These are phyloP conservation scores for Penicillium psychrosexuale DNA, from an alignment of 2,329 filamentous ascomycete genomes.

Conservation along the genomic window DNA sequence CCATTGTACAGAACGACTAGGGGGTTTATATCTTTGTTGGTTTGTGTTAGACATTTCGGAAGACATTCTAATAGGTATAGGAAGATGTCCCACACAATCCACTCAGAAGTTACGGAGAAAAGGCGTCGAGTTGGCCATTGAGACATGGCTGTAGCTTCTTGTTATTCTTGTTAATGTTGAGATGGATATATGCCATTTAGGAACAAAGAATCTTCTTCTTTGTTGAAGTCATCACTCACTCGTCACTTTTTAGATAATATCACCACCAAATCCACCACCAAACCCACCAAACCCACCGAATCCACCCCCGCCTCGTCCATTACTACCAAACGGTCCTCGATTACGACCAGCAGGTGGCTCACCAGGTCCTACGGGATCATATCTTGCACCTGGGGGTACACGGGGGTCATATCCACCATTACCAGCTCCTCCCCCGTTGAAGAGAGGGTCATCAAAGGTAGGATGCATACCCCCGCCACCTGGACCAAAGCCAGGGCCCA, in stretches of 20 bases:
- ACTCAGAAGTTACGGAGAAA: background rate
- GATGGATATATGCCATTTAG: background rate
- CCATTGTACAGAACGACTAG: background rate
- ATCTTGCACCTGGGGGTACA: constrained; percentile 83
- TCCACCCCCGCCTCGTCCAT: constrained; percentile 33
- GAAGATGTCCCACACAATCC: background rate
- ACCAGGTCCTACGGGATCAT: constrained; percentile 79
- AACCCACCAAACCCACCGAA: constrained; percentile 60
- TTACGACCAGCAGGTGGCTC: constrained; percentile 50
- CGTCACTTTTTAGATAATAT: constrained; percentile 36
- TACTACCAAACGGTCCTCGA: constrained; percentile 44
- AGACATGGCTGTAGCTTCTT: background rate
- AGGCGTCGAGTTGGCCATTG: background rate
- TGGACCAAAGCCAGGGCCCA: constrained; percentile 60
- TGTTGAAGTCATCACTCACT: background rate
- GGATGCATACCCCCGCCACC: constrained; percentile 87
- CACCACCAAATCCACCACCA: constrained; percentile 49
- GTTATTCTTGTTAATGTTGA: background rate
- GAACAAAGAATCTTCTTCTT: background rate
- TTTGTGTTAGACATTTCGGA: background rate
- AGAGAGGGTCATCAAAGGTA: constrained; percentile 87
- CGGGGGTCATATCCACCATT: constrained; percentile 62
- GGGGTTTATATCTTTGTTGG: background rate
- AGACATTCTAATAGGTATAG: background rate
- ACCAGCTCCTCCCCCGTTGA: constrained; percentile 56